phyloP scores from a whole-genome alignment of 2,329 filamentous ascomycete species.

The Aspergillus tamarii region DNA sequence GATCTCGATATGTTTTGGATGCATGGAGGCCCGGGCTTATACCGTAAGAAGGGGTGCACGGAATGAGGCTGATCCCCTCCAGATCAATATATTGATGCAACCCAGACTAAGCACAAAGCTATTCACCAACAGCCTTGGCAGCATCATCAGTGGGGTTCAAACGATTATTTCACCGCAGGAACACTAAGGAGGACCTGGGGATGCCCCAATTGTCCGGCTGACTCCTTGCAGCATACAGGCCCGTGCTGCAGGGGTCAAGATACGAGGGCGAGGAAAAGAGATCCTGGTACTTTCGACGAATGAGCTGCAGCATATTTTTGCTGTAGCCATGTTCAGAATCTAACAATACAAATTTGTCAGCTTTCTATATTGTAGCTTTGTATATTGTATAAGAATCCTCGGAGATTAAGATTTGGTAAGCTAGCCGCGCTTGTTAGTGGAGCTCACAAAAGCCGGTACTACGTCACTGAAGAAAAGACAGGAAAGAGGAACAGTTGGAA shows the following conservation, averaged over 20 bases:
- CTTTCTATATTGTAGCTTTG: neutral
- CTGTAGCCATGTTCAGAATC: no score
- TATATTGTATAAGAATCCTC: neutral
- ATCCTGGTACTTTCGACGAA: neutral
- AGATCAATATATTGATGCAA: conserved; percentile 20
- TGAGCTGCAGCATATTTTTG: neutral
- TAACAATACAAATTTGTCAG: neutral
- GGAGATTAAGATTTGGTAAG: neutral
- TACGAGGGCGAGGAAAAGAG: neutral
- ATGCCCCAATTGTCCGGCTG: conserved; percentile 22
- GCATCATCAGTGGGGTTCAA: conserved; percentile 12
- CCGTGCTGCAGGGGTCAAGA: conserved; percentile 27
- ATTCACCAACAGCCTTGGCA: conserved; percentile 13
- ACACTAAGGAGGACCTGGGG: conserved; percentile 19
- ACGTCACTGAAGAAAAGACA: neutral
- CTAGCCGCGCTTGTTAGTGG: neutral
- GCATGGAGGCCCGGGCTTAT: neutral
- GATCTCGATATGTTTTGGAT: neutral
- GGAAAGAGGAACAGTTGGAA: neutral
- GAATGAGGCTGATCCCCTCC: neutral
- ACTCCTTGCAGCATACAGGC: conserved; percentile 32
- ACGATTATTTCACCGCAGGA: conserved; percentile 15
- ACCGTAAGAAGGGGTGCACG: conserved; percentile 1
- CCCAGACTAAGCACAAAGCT: neutral
- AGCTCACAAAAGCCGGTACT: neutral